Base-by-base conservation (phyloP, 2,329 filamentous ascomycete species). In the Colletotrichum shisoi region DNA sequence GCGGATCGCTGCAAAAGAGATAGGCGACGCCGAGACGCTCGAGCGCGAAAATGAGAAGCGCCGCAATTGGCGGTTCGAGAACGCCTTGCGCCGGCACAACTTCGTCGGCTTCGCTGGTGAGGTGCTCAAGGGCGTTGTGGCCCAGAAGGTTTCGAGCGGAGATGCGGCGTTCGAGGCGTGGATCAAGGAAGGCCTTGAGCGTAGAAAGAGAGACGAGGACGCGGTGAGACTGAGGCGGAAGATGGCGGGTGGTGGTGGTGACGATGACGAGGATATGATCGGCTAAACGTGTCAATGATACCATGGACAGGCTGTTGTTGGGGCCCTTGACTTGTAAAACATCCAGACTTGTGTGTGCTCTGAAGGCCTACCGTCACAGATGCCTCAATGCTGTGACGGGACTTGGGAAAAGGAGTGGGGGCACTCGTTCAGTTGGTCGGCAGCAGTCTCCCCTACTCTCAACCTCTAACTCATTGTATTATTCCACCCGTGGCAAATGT, bases 41-140 rank as follows among this genome's bases (percentile, higher is more conserved):
- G 88, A 87, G 71, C 83, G 89, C 61, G 94, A 98, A 83, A 87
- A 94, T 81, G 84, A 86, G 75, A 97, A 96, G 86, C 85, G 95
- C 59, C 84, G 84, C 65, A 91, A 89, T 70, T 99, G 95, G 95
- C 86, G 89, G 75, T 97, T 95, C 84, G 95, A 99, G 84, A 99
- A 99, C 79, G 91, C 93, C 12, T 82, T 99, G 74, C 82, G 95
- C 68, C 83, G 91, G 73, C 94, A 97, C 79, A 99, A 99, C 79
- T 99, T 99, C 81, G 92, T 99, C 0, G 94, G 93, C 0, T 97
- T 99, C 74, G 91, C 94, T 3, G 93, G 92, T 13, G 93, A 97
- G 81, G 83, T 97, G 68, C 81, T 97, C 72, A 96, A 95, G 82
- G 91, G 89, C 0, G 94, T 97, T 4, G 91, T 93, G n/a, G 84